phyloP scores from a whole-genome alignment of 352 stramenopile genomes.

The Pythium aphanidermatum region DNA sequence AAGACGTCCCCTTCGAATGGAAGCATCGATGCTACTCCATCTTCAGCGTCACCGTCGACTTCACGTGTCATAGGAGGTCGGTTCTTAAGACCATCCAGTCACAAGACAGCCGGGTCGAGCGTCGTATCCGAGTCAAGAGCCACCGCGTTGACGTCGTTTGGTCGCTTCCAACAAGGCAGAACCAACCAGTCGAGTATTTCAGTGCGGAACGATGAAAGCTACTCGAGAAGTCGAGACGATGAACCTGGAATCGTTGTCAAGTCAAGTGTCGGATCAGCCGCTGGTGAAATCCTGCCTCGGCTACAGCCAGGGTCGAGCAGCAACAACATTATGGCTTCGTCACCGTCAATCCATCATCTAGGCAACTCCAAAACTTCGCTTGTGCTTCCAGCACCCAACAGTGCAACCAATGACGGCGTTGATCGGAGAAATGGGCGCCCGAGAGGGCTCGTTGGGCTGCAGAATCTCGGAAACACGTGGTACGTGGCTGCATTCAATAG shows the following conservation, averaged over 20 bases:
- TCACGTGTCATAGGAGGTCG: slow-evolving; percentile 22
- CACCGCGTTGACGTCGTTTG: slow-evolving; percentile 36
- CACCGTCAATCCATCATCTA: background rate
- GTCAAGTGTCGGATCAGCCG: too few relatives aligned
- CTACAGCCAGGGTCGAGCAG: slow-evolving; percentile 3
- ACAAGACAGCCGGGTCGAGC: slow-evolving; percentile 16
- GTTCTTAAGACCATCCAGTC: slow-evolving; percentile 25
- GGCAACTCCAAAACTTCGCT: slow-evolving; percentile 4
- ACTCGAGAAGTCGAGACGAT: slow-evolving; percentile 14
- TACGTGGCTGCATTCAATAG: slow-evolving; percentile 11
- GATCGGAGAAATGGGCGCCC: background rate
- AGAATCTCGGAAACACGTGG: slow-evolving; percentile 82
- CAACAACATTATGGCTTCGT: slow-evolving; percentile 17
- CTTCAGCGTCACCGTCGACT: slow-evolving; percentile 9
- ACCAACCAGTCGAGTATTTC: slow-evolving; percentile 23
- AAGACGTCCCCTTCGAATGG: slow-evolving; percentile 16
- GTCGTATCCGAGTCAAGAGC: slow-evolving; percentile 22
- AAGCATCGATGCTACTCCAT: slow-evolving; percentile 26
- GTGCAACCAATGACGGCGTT: background rate
- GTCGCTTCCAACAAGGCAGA: slow-evolving; percentile 29
- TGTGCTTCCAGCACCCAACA: background rate
- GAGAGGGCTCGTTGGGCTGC: slow-evolving; percentile 23
- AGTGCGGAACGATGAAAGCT: slow-evolving; percentile 12
- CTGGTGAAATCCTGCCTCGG: slow-evolving; percentile 3
- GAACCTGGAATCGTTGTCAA: too few relatives aligned